Evolutionary conservation across 768 basidiomycete genomes (phyloP).

Genomic region (Tubosaeta sp.): DNA sequence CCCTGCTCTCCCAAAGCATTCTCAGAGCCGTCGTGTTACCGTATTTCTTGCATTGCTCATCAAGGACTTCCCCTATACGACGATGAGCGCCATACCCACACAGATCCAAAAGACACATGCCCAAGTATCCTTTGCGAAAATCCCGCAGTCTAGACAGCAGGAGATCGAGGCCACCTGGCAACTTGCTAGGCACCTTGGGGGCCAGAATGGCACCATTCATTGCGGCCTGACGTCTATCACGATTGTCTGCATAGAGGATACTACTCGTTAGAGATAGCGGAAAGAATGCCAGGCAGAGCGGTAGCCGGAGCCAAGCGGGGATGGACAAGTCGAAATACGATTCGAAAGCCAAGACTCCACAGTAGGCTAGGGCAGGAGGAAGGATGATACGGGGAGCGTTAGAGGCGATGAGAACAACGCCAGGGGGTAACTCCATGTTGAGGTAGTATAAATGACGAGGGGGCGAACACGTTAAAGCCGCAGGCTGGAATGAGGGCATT

Average conservation of each 20-base stretch:
- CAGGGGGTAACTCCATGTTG: conserved; percentile 25
- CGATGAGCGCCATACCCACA: background rate
- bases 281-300: conserved; percentile 22
- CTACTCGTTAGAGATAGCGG: conserved; percentile 16
- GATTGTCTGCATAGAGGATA: conserved; percentile 11
- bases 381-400: conserved; percentile 23
- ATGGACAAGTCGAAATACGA: conserved; percentile 5
- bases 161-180: conserved; percentile 37
- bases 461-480: background rate
- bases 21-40: conserved; percentile 32
- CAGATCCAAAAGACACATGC: conserved; percentile 14
- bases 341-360: conserved; percentile 8
- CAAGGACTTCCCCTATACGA: conserved; percentile 27
- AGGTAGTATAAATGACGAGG: background rate
- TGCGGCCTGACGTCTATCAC: conserved; percentile 12
- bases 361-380: conserved; percentile 15
- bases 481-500: background rate
- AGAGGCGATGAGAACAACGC: conserved; percentile 24
- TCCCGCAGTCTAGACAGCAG: conserved; percentile 20
- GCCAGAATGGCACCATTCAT: conserved; percentile 31
- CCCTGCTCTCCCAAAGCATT: conserved; percentile 37
- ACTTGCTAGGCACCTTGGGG: conserved; percentile 31
- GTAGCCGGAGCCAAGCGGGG: conserved; percentile 14
- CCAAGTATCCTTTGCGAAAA: conserved; percentile 25
- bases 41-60: conserved; percentile 18